A percentile compares a stretch with the other conserved stretches of the same genome.
Evolutionary conservation across 75 land plant species (phyloP).

Genomic region (Picea glauca): DNA sequence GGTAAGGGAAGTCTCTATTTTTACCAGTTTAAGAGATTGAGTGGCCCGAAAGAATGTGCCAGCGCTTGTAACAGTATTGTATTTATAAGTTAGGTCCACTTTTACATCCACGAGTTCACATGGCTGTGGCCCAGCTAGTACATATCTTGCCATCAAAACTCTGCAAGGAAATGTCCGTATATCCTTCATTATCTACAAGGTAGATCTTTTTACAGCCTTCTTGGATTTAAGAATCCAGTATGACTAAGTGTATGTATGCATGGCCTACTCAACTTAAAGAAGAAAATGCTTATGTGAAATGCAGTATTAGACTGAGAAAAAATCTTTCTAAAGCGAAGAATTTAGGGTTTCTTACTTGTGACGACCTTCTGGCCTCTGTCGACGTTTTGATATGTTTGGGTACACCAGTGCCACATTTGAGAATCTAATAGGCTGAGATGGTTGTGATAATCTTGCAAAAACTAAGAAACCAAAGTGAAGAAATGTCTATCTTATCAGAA

Average conservation of each 20-base stretch:
- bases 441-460: slow-evolving; percentile 52
- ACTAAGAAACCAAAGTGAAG: slow-evolving; percentile 15
- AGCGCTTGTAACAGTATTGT: slow-evolving; percentile 27
- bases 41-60: slow-evolving; percentile 33
- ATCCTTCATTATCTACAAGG: background rate
- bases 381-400: slow-evolving; percentile 13
- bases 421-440: slow-evolving; percentile 34
- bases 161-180: slow-evolving; percentile 8
- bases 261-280: background rate
- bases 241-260: too few relatives aligned
- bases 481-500: background rate
- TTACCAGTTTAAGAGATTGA: slow-evolving; percentile 41
- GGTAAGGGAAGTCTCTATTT: background rate
- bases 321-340: background rate
- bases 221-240: too few relatives aligned
- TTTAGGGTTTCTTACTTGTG: slow-evolving; percentile 14
- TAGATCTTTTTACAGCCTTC: too few relatives aligned
- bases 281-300: slow-evolving; percentile 2
- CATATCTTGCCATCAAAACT: slow-evolving; percentile 34
- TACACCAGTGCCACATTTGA: slow-evolving; percentile 40
- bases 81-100: slow-evolving; percentile 39
- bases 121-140: slow-evolving; percentile 45
- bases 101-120: slow-evolving; percentile 49
- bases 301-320: background rate
- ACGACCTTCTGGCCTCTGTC: slow-evolving; percentile 9